Percentiles rank a stretch among this genome's conserved stretches.
Evolutionary conservation across 1,284 basidiomycete species (phyloP).

Genomic region (Exsudoporus floridanus): DNA sequence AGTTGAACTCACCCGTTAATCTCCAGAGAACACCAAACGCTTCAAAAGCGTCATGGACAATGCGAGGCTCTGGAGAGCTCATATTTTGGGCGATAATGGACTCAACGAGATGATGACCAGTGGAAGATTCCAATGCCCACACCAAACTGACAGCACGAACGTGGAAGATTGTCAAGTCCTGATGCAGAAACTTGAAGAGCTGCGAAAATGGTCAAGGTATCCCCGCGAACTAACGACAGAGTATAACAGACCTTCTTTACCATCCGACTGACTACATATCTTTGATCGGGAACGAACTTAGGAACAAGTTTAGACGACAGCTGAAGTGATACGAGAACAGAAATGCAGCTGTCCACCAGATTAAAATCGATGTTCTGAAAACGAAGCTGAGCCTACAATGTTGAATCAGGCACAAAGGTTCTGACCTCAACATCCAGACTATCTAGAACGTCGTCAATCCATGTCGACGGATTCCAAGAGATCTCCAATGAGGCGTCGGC

Average conservation of each 20-base stretch:
- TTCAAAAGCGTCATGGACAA: slow-evolving; percentile 66
- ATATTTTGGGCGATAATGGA: slow-evolving; percentile 75
- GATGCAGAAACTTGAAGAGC: slow-evolving; percentile 76
- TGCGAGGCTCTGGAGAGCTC: slow-evolving; percentile 49
- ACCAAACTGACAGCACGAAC: slow-evolving; percentile 81
- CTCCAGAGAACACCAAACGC: slow-evolving; percentile 94
- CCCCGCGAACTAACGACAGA: not conserved
- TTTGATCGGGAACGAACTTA: slow-evolving; percentile 52
- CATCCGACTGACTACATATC: slow-evolving; percentile 54
- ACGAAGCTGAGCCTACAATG: slow-evolving; percentile 10
- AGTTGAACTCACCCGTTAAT: slow-evolving; percentile 63
- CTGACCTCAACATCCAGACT: slow-evolving; percentile 55
- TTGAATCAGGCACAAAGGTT: not conserved
- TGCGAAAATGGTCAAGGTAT: slow-evolving; percentile 33
- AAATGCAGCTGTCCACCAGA: slow-evolving; percentile 64
- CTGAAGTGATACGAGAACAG: slow-evolving; percentile 57
- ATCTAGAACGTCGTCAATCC: slow-evolving; percentile 52
- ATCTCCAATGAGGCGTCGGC: slow-evolving; percentile 37
- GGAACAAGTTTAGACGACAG: slow-evolving; percentile 52
- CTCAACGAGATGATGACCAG: slow-evolving; percentile 67
- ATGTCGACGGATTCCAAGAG: slow-evolving; percentile 55
- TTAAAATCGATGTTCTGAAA: slow-evolving; percentile 61
- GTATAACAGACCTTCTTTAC: slow-evolving; percentile 45
- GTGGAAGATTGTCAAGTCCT: slow-evolving; percentile 72
- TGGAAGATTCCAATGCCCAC: slow-evolving; percentile 76